Base-by-base conservation (phyloP, 495 filamentous ascomycete species). In the Polyplosphaeria fusca region DNA sequence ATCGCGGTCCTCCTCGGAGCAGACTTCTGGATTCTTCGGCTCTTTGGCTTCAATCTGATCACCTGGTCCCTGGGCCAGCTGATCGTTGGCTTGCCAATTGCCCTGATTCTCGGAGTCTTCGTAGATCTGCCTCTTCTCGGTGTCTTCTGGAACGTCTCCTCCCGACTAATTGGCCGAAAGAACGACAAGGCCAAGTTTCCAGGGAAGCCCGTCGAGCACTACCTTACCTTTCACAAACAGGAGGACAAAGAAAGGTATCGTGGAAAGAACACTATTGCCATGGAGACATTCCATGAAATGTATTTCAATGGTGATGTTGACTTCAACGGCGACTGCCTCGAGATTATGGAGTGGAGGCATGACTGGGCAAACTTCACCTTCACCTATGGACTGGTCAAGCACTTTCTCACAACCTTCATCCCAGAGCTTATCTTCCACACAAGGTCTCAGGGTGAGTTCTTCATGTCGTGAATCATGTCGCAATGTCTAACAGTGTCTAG, bases 271-370 rank as follows among this genome's bases (percentile, higher is more conserved):
- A 89, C 86, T 73, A 90, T 94, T 56, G 86, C 89, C 45, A 83
- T 93, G 78, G 80, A 88, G 74, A 90, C 86, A 40, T 94, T 94
- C 76, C 81, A 89, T 58, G 87, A 93, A 71, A 91, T 85, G 86
- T 93, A 91, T 76, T 91, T 93, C 68, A 84, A 88, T 64, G 86
- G 86, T 48, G 80, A 88, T 44, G 89, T 91, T 54, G 86, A 89
- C 61, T 89, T 93, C 77, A 93, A 91, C 66, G 88, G 87, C 48
- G 89, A 94, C 67, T 77, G 74, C 54, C 77, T 94, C 59, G 89
- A 92, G 60, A 75, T 87, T 38, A 58, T 93, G 67, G 89, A 94
- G 74, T 88, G 87, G 71, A 77, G 89, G 60, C 89, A 93, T 67
- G 89, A 94, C 67, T 94, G 89, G 89, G 86, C 86, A 49, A 89